Base-by-base conservation (phyloP, 2,329 filamentous ascomycete species). In the Aurifilum marmelostoma region DNA sequence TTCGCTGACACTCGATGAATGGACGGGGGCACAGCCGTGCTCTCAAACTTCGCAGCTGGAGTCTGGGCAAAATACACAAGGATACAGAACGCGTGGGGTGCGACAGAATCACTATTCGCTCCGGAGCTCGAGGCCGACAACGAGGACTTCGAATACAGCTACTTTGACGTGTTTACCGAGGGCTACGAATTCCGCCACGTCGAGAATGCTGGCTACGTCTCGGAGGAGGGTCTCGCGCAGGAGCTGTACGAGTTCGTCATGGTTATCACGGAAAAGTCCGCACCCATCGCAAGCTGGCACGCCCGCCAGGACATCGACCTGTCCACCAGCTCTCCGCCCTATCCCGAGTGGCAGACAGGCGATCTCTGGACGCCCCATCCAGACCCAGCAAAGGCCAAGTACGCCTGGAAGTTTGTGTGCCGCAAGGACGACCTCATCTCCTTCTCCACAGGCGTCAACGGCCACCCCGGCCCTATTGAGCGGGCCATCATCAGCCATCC, bases 351-450 rank as follows among this genome's bases (percentile, higher is more conserved):
- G 69, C 61, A 43, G 2, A 65, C 69, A n/a, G 71, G 71, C 11
- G 73, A 75, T 34, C 71, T 75, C 21, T 75, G 73, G 73, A 70
- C 71, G 24, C 73, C 72, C 9, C 73, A 75, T 32, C 72, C 73
- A 18, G 72, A 75, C 47, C 72, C 72, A 12, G 66, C 61, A 11
- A 73, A 73, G 69, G 70, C 72, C 2, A 50, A 63, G 2, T 73
- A 68, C 43, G 73, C 64, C 11, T 75, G 72, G 72, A 71, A 70
- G 32, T 75, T 73, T 24, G 67, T 67, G 0, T 73, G 73, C 34
- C 69, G 73, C 14, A 74, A 73, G 18, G 76, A 77, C 47, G 75
- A 75, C 41, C 69, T 77, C 5, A 72, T 74, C 18, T 72, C 69
- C 18, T 72, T 75, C 39, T 68, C 70, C 2, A 69, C 71, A 1